Percentiles rank a stretch among this genome's conserved stretches.
phyloP scores from a whole-genome alignment of 495 filamentous ascomycete genomes.

The Neurospora sp. region DNA sequence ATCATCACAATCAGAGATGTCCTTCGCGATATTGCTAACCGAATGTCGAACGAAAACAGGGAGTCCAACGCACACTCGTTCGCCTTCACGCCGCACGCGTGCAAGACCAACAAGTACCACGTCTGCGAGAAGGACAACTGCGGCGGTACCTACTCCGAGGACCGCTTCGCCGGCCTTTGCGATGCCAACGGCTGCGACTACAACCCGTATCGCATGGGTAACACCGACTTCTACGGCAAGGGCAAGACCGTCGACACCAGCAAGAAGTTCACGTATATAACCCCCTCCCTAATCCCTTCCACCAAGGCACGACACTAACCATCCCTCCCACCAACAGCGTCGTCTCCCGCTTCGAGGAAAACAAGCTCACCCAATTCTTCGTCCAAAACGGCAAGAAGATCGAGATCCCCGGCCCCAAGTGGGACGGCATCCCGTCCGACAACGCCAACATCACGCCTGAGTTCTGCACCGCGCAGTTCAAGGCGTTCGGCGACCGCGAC shows the following conservation, averaged over 20 bases:
- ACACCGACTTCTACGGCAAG: slow-evolving; percentile 52
- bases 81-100: slow-evolving; percentile 59
- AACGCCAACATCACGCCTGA: slow-evolving; percentile 31
- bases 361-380: slow-evolving; percentile 60
- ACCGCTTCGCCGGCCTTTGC: slow-evolving; percentile 49
- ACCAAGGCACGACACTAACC: not conserved
- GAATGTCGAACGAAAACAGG: slow-evolving; percentile 12
- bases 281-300: not conserved
- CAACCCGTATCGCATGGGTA: slow-evolving; percentile 64
- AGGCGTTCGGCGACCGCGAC: slow-evolving; percentile 39
- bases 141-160: slow-evolving; percentile 42
- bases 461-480: slow-evolving; percentile 18
- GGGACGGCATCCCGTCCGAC: slow-evolving; percentile 21
- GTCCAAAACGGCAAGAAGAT: slow-evolving; percentile 58
- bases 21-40: not conserved
- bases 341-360: slow-evolving; percentile 54
- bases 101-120: slow-evolving; percentile 46
- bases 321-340: slow-evolving; percentile 22
- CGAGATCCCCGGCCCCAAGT: slow-evolving; percentile 37
- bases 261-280: slow-evolving; percentile 49
- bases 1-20: no score
- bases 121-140: slow-evolving; percentile 42
- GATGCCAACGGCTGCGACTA: slow-evolving; percentile 69
- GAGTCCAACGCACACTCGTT: slow-evolving; percentile 56
- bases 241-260: slow-evolving; percentile 53